These are phyloP conservation scores for Sherardia arvensis DNA, from an alignment of 257 asterid genomes.

Conservation along the genomic window DNA sequence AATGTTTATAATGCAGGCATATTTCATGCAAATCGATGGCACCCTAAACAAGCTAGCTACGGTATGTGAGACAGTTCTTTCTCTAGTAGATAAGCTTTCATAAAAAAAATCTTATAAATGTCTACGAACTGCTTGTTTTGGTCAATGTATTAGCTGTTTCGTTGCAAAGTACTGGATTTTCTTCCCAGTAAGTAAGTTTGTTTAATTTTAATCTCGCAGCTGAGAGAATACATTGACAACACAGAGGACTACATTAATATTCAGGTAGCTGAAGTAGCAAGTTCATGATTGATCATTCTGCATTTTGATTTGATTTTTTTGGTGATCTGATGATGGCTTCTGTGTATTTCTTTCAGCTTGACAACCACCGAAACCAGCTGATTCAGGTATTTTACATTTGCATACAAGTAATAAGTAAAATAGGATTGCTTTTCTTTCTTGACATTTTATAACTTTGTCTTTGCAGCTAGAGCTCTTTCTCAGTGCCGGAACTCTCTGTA, in stretches of 20 bases:
- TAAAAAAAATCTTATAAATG: neutral
- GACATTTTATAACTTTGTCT: neutral
- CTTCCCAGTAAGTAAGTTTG: neutral
- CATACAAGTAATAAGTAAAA: neutral
- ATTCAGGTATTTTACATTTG: constrained; percentile 51
- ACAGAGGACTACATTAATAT: constrained; percentile 94
- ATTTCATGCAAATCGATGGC: constrained; percentile 91
- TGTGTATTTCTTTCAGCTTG: constrained; percentile 47
- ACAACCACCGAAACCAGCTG: constrained; percentile 90
- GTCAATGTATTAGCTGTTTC: neutral
- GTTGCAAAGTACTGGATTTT: neutral
- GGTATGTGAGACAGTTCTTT: constrained; percentile 32
- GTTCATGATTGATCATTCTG: neutral
- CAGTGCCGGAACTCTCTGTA: constrained; percentile 65
- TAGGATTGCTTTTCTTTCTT: neutral
- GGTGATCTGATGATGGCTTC: constrained; percentile 9
- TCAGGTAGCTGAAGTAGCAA: constrained; percentile 42
- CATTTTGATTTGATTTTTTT: constrained; percentile 1
- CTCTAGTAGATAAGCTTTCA: neutral
- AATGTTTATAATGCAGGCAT: constrained; percentile 48
- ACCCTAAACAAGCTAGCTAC: constrained; percentile 75
- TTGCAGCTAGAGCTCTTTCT: constrained; percentile 87
- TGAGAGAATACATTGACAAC: constrained; percentile 84
- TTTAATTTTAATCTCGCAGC: constrained; percentile 32
- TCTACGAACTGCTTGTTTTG: neutral